Evolutionary conservation across 352 stramenopile species (phyloP).

Genomic region (Pythium brassicae): DNA sequence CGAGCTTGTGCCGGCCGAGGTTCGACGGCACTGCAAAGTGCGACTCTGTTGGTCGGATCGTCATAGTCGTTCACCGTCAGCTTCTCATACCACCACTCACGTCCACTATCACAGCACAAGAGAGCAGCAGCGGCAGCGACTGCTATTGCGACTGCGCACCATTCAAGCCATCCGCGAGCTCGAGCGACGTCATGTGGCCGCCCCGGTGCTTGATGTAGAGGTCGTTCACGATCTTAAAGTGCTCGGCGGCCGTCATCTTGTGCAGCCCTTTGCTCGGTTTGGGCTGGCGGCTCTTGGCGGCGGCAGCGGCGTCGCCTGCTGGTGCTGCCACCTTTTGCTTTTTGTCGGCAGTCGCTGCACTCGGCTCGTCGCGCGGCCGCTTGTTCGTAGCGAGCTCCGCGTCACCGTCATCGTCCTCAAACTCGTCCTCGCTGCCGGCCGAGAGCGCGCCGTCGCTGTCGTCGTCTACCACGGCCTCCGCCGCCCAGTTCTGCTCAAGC

Average conservation of each 20-base stretch:
- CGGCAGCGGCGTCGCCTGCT: not conserved
- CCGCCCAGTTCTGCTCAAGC: conserved; percentile 62
- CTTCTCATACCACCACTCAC: too few relatives aligned
- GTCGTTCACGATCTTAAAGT: conserved; percentile 83
- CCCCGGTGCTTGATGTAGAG: conserved; percentile 72
- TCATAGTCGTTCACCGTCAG: not conserved
- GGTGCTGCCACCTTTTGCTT: conserved; percentile 38
- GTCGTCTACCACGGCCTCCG: conserved; percentile 28
- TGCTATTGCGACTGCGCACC: conserved; percentile 21
- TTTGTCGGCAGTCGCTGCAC: conserved; percentile 24
- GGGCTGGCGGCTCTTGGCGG: conserved; percentile 8
- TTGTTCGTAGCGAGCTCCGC: conserved; percentile 46
- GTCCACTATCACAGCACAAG: too few relatives aligned
- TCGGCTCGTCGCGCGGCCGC: conserved; percentile 29
- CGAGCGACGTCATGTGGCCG: conserved; percentile 75
- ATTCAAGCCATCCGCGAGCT: conserved; percentile 75
- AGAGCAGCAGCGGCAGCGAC: not conserved
- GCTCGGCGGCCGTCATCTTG: conserved; percentile 69
- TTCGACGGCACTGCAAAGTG: conserved; percentile 57
- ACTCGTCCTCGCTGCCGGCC: conserved; percentile 74
- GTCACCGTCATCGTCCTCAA: conserved; percentile 61
- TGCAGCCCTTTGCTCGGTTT: conserved; percentile 66
- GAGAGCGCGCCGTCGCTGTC: conserved; percentile 55
- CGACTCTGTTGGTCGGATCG: conserved; percentile 26
- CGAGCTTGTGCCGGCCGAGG: conserved; percentile 79